phyloP scores from a whole-genome alignment of 441 rosid species.

The Syzygium malaccense region DNA sequence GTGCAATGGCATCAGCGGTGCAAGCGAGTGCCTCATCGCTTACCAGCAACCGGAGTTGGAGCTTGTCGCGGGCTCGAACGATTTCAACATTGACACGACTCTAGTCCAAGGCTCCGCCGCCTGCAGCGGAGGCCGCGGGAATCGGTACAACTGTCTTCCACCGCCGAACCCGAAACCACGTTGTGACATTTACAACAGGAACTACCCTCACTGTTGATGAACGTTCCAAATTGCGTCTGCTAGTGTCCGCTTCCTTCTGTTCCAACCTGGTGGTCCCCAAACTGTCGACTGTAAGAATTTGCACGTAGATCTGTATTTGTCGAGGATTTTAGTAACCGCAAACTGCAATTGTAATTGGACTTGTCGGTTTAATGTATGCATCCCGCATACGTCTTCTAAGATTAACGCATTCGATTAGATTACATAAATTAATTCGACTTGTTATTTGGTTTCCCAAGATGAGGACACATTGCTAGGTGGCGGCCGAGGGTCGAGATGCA shows the following conservation, averaged over 20 bases:
- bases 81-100: too few relatives aligned
- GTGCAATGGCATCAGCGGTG: neutral
- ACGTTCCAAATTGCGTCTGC: neutral
- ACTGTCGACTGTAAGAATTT: neutral
- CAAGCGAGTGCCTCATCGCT: neutral
- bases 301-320: neutral
- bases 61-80: neutral
- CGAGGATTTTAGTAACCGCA: neutral
- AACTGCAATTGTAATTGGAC: neutral
- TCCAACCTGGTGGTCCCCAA: neutral
- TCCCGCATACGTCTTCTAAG: neutral
- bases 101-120: accelerated
- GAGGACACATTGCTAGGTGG: neutral
- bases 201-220: accelerated
- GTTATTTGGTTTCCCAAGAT: neutral
- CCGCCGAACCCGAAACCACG: accelerated
- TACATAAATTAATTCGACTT: neutral
- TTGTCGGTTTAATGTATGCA: neutral
- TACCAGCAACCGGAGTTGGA: neutral
- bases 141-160: neutral
- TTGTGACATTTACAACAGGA: accelerated
- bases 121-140: accelerated
- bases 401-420: neutral
- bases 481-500: neutral
- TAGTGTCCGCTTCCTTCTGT: neutral